Percentiles rank a stretch among this genome's conserved stretches.
Evolutionary conservation across 176 grass and related monocot species (phyloP).

Genomic region (Themeda triandra): DNA sequence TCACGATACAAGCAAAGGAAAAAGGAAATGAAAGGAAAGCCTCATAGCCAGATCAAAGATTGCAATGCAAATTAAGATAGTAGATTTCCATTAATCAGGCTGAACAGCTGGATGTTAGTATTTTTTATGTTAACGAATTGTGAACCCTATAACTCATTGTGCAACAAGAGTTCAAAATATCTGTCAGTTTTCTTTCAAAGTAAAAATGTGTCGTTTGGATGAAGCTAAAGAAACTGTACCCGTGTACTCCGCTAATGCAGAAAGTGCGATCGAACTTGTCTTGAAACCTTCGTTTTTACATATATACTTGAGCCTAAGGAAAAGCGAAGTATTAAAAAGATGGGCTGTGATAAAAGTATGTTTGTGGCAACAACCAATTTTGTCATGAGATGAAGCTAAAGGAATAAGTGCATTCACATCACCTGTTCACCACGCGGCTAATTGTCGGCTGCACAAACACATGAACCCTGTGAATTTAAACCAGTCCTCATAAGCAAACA

Average conservation of each 20-base stretch:
- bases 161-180: neutral
- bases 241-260: conserved; percentile 92
- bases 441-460: conserved; percentile 76
- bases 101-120: neutral
- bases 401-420: conserved; percentile 7
- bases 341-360: conserved; percentile 16
- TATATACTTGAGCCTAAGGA: conserved; percentile 83
- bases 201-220: conserved; percentile 12
- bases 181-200: neutral
- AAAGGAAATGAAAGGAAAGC: neutral
- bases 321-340: conserved; percentile 17
- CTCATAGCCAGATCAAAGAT: neutral
- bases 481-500: conserved; percentile 19
- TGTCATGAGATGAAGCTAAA: conserved; percentile 9
- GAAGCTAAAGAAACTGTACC: conserved; percentile 46
- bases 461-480: conserved; percentile 81
- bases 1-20: neutral
- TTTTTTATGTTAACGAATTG: conserved; percentile 34
- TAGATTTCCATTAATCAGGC: neutral
- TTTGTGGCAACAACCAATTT: conserved; percentile 8
- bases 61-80: conserved; percentile 16
- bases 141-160: conserved; percentile 10
- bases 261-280: conserved; percentile 78
- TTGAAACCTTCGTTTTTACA: conserved; percentile 88
- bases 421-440: conserved; percentile 96